Evolutionary conservation across 192 early-diverging fungal species (phyloP).

Genomic region (Thoreauomyces humboldtii): DNA sequence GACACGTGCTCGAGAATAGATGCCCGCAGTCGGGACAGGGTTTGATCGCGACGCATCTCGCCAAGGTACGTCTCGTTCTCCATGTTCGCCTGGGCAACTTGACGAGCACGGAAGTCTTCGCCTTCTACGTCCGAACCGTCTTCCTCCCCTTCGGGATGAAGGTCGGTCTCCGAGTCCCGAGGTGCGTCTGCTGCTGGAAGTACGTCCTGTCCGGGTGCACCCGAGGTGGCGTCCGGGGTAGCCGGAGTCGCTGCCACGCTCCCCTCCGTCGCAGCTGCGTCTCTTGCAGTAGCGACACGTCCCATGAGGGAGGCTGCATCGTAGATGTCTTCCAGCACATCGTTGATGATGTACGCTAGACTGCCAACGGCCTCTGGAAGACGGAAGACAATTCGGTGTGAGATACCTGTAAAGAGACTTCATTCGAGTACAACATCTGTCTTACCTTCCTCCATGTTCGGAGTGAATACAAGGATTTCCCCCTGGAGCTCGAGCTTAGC

Average conservation of each 20-base stretch:
- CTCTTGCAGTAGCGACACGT: slow-evolving; percentile 41
- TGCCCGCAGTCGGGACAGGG: slow-evolving; percentile 33
- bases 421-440: too few relatives aligned
- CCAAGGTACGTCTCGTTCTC: slow-evolving; percentile 57
- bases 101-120: slow-evolving; percentile 25
- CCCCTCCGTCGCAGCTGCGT: background rate
- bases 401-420: too few relatives aligned
- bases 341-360: slow-evolving; percentile 44
- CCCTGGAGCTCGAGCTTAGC: slow-evolving; percentile 59
- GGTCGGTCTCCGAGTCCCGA: slow-evolving; percentile 7
- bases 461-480: slow-evolving; percentile 56
- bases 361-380: slow-evolving; percentile 42
- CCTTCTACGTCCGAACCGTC: slow-evolving; percentile 26
- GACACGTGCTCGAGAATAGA: slow-evolving; percentile 42
- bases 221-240: slow-evolving; percentile 15
- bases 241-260: slow-evolving; percentile 7
- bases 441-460: slow-evolving; percentile 57
- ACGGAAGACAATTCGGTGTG: too few relatives aligned
- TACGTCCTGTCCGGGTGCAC: slow-evolving; percentile 5
- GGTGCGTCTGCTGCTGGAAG: background rate
- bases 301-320: slow-evolving; percentile 55
- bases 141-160: slow-evolving; percentile 8
- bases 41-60: slow-evolving; percentile 54
- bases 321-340: slow-evolving; percentile 58
- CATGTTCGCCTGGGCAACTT: slow-evolving; percentile 32